phyloP scores from a whole-genome alignment of 2,329 filamentous ascomycete species.

The Kalaharituber pfeilii region DNA sequence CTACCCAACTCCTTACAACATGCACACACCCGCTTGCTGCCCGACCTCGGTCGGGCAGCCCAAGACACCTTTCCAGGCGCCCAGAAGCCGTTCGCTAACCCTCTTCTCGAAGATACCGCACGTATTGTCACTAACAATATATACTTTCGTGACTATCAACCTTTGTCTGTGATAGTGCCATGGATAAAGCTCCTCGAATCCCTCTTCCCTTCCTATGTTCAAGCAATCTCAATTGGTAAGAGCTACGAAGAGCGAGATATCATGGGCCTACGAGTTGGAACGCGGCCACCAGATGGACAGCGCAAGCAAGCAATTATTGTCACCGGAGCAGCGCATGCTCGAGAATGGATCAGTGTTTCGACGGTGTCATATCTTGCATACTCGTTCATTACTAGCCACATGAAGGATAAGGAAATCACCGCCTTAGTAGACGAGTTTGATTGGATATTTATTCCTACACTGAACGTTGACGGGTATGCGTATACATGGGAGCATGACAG shows the following conservation, averaged over 20 bases:
- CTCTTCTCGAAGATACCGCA: slow-evolving; percentile 23
- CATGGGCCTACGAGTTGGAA: slow-evolving; percentile 57
- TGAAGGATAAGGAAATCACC: slow-evolving; percentile 45
- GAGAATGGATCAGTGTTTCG: slow-evolving; percentile 90
- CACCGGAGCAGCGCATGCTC: slow-evolving; percentile 72
- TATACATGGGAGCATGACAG: slow-evolving; percentile 87
- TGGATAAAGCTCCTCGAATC: slow-evolving; percentile 85
- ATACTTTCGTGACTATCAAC: slow-evolving; percentile 88
- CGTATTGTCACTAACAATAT: slow-evolving; percentile 36
- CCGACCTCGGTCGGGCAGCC: slow-evolving; percentile 61
- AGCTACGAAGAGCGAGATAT: slow-evolving; percentile 80
- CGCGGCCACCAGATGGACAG: slow-evolving; percentile 21
- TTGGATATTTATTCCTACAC: slow-evolving; percentile 68
- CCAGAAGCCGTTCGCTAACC: slow-evolving; percentile 15
- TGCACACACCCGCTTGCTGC: slow-evolving; percentile 57
- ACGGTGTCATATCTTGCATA: slow-evolving; percentile 85
- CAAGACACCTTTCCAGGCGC: slow-evolving; percentile 49
- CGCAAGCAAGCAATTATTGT: slow-evolving; percentile 55
- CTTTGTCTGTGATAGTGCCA: slow-evolving; percentile 61
- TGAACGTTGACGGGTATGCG: slow-evolving; percentile 88
- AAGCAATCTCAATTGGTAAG: slow-evolving; percentile 59
- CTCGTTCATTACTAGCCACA: slow-evolving; percentile 68
- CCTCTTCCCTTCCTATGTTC: slow-evolving; percentile 71
- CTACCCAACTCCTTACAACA: slow-evolving; percentile 57
- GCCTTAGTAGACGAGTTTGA: slow-evolving; percentile 70